phyloP scores from a whole-genome alignment of 352 stramenopile species.

The Pythium aristosporum region DNA sequence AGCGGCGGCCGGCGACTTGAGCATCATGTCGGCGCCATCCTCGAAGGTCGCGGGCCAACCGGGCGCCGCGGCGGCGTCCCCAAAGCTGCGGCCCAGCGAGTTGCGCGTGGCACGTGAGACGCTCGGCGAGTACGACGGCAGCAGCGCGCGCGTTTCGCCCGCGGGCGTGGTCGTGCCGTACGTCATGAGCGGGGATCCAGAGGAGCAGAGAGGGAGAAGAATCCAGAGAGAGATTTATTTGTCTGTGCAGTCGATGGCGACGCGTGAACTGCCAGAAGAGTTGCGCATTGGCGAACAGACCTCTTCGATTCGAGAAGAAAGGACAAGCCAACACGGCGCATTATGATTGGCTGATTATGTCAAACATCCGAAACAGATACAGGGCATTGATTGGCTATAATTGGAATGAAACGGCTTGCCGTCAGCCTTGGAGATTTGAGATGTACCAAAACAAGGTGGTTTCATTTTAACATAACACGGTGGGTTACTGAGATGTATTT shows the following conservation, averaged over 20 bases:
- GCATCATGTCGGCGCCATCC: constrained; percentile 42
- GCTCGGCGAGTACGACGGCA: constrained; percentile 68
- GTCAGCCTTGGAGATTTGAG: background rate
- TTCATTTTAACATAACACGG: background rate
- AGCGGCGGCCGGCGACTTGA: constrained; percentile 50
- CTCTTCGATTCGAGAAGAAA: background rate
- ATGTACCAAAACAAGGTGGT: background rate
- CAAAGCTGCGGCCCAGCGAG: constrained; percentile 17
- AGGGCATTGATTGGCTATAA: constrained; percentile 2
- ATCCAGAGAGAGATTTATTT: background rate
- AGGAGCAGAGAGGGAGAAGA: background rate
- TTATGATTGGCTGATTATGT: constrained; percentile 3
- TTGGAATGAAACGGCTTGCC: background rate
- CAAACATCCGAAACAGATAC: no score
- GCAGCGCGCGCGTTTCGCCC: constrained; percentile 28
- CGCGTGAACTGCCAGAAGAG: no score
- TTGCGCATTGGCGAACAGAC: background rate
- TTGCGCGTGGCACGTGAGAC: constrained; percentile 37
- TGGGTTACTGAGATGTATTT: background rate
- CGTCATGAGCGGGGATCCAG: constrained; percentile 5
- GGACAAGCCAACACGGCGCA: background rate
- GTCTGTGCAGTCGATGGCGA: background rate
- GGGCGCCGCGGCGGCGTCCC: constrained; percentile 29
- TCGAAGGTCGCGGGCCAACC: constrained; percentile 79
- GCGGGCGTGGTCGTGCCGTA: constrained; percentile 17